These are phyloP conservation scores for Zizania palustris DNA, from an alignment of 202 grass and related monocot genomes.

Conservation along the genomic window DNA sequence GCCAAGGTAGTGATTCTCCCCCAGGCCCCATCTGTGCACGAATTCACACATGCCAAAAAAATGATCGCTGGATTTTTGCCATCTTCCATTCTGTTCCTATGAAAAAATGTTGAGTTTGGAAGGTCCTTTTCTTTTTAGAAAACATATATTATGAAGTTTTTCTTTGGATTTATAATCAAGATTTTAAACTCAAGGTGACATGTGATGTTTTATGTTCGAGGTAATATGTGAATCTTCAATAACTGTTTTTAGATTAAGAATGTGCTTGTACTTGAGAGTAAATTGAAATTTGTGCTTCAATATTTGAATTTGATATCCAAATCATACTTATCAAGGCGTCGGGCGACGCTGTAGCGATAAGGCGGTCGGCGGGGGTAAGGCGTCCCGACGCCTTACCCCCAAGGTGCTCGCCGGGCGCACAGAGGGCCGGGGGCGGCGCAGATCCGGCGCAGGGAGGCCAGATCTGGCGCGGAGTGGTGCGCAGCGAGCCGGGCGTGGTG, in stretches of 20 bases:
- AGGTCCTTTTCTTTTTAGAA: not conserved
- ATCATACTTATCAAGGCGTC: too few species aligned
- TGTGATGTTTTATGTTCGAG: constrained; percentile 19
- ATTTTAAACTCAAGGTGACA: constrained; percentile 25
- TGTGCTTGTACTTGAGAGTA: constrained; percentile 17
- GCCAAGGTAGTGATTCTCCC: constrained; percentile 46
- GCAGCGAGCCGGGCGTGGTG: too few species aligned
- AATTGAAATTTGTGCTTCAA: not conserved
- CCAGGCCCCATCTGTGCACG: not conserved
- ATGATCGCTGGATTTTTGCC: constrained; percentile 11
- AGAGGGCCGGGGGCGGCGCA: too few species aligned
- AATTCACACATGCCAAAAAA: not conserved
- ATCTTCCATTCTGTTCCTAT: not conserved
- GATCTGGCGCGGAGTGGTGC: too few species aligned
- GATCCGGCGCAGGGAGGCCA: too few species aligned
- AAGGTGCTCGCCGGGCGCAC: too few species aligned
- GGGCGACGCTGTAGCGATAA: too few species aligned
- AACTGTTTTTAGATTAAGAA: constrained; percentile 19
- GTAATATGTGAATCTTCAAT: not conserved
- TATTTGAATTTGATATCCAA: not conserved
- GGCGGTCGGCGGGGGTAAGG: too few species aligned
- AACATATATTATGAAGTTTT: not conserved
- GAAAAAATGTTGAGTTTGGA: not conserved
- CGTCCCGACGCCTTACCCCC: too few species aligned
- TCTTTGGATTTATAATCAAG: not conserved